Evolutionary conservation across 495 filamentous ascomycete genomes (phyloP).

Genomic region (Aspergillus asperescens): DNA sequence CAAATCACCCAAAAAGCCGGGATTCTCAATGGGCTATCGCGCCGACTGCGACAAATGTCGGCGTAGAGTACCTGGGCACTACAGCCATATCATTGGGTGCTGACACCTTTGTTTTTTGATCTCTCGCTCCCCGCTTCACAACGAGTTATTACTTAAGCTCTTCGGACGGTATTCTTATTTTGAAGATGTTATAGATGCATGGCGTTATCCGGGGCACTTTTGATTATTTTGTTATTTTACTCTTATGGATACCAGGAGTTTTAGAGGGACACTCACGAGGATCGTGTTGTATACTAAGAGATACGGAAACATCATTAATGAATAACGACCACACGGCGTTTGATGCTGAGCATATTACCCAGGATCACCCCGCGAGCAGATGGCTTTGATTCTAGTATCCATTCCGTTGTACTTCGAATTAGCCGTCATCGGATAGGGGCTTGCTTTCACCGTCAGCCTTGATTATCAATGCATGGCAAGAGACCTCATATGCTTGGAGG

Average conservation of each 20-base stretch:
- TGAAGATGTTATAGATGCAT: background rate
- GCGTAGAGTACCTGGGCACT: conserved; percentile 75
- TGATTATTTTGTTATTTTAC: background rate
- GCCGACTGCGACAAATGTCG: conserved; percentile 84
- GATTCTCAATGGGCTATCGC: conserved; percentile 77
- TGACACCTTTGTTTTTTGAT: conserved; percentile 7
- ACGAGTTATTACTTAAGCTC: background rate
- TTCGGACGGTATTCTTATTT: background rate
- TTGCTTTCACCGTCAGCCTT: too few relatives aligned
- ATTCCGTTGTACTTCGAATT: too few relatives aligned
- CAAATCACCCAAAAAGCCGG: conserved; percentile 50
- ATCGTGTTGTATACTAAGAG: background rate
- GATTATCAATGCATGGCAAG: too few relatives aligned
- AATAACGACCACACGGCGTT: background rate
- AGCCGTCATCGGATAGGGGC: too few relatives aligned
- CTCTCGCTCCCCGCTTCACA: background rate
- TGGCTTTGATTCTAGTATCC: too few relatives aligned
- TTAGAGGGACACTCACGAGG: background rate
- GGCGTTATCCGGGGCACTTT: background rate
- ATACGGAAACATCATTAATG: background rate
- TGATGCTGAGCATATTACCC: background rate
- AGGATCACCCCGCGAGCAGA: too few relatives aligned
- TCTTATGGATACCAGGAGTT: background rate
- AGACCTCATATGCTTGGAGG: too few relatives aligned
- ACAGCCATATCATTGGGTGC: conserved; percentile 66